Percentiles rank a stretch among this genome's conserved stretches.
phyloP scores from a whole-genome alignment of 106 monocot genomes.

The Chionographis japonica region DNA sequence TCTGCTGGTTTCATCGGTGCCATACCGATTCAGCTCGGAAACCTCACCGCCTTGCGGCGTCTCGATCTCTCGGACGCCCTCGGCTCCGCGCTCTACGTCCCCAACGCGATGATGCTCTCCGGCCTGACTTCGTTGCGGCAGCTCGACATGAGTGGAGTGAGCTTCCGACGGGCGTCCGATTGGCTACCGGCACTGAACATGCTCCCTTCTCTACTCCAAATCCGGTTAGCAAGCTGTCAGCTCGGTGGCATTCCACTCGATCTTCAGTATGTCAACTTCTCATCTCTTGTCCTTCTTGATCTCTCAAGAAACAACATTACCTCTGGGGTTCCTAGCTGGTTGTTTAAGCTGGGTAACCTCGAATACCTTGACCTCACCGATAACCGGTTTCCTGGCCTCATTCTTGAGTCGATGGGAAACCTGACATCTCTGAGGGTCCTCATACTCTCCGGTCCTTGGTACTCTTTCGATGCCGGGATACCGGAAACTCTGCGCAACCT shows the following conservation, averaged over 20 bases:
- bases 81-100: neutral
- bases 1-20: neutral
- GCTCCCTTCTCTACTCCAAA: too few species aligned
- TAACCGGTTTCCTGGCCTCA: neutral
- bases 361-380: neutral
- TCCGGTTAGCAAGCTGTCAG: too few species aligned
- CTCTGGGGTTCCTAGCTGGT: neutral
- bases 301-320: neutral
- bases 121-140: neutral
- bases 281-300: too few species aligned
- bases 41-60: neutral
- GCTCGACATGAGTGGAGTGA: too few species aligned
- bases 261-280: too few species aligned
- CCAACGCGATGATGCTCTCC: neutral
- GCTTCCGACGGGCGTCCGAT: too few species aligned
- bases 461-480: too few species aligned
- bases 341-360: neutral
- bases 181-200: too few species aligned
- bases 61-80: neutral
- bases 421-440: too few species aligned
- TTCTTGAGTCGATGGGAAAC: constrained; percentile 2
- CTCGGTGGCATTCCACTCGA: too few species aligned
- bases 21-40: neutral
- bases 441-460: too few species aligned
- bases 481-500: too few species aligned